Evolutionary conservation across 371 early-diverging fungal species (phyloP).

Genomic region (Syncephalis fuscata): DNA sequence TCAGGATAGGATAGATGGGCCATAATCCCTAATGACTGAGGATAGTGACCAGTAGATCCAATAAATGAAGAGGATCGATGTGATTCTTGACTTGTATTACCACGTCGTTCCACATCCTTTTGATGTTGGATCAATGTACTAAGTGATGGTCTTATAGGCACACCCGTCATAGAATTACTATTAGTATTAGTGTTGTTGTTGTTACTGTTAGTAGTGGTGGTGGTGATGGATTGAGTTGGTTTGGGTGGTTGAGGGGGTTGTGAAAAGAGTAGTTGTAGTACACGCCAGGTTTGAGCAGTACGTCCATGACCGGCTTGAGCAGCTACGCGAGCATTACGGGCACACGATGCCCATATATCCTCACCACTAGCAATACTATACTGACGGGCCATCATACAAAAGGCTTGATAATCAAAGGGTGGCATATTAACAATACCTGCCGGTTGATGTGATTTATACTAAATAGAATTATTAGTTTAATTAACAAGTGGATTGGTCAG

Average conservation of each 20-base stretch:
- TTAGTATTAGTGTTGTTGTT: not conserved
- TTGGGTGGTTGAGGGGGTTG: slow-evolving; percentile 10
- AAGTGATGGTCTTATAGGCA: not conserved
- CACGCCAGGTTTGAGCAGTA: slow-evolving; percentile 66
- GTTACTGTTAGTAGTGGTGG: too few relatives aligned
- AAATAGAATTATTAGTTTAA: not conserved
- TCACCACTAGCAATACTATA: slow-evolving; percentile 28
- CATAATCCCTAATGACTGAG: not conserved
- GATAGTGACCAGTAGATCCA: slow-evolving; percentile 1
- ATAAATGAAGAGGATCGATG: too few relatives aligned
- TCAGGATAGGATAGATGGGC: slow-evolving; percentile 9
- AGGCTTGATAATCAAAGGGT: slow-evolving; percentile 45
- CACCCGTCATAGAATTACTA: not conserved
- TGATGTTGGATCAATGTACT: not conserved
- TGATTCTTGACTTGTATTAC: not conserved
- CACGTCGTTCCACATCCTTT: not conserved
- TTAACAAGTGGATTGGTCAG: not conserved
- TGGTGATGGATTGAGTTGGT: too few relatives aligned
- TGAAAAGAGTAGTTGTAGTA: slow-evolving; percentile 43
- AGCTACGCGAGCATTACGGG: slow-evolving; percentile 43
- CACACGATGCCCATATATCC: slow-evolving; percentile 24
- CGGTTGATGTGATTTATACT: too few relatives aligned
- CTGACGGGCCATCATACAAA: slow-evolving; percentile 44
- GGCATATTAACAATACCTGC: slow-evolving; percentile 31
- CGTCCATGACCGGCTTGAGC: slow-evolving; percentile 12